Evolutionary conservation across 2,329 filamentous ascomycete genomes (phyloP).

Genomic region (Cercospora canescens): DNA sequence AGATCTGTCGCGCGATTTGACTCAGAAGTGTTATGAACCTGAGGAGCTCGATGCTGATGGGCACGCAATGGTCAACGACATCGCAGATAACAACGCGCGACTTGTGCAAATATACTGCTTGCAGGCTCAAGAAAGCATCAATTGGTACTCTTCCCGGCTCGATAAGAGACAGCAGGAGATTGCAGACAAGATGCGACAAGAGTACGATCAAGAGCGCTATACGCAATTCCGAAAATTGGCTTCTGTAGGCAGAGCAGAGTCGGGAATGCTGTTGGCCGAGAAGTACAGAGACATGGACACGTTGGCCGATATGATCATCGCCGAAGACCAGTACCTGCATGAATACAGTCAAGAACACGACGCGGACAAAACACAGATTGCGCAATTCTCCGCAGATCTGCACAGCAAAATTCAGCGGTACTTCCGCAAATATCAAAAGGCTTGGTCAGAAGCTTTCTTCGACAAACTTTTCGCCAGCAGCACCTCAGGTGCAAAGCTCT

Average conservation of each 20-base stretch:
- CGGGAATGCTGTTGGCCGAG: constrained; percentile 63
- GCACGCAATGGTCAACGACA: constrained; percentile 44
- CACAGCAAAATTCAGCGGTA: constrained; percentile 49
- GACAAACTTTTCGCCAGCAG: constrained; percentile 69
- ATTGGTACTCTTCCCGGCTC: constrained; percentile 58
- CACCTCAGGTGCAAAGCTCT: constrained; percentile 60
- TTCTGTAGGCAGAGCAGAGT: constrained; percentile 54
- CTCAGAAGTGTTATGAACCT: constrained; percentile 42
- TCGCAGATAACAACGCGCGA: constrained; percentile 53
- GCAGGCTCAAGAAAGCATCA: constrained; percentile 59
- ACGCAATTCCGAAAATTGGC: constrained; percentile 45
- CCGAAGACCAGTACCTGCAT: constrained; percentile 43
- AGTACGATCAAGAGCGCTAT: constrained; percentile 41
- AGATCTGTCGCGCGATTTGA: constrained; percentile 43
- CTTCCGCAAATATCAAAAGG: constrained; percentile 65
- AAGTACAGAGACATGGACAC: constrained; percentile 63
- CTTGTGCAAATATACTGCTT: constrained; percentile 60
- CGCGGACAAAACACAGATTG: constrained; percentile 6
- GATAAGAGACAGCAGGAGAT: constrained; percentile 47
- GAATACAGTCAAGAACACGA: constrained; percentile 33
- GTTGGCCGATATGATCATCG: constrained; percentile 55
- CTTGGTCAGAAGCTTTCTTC: constrained; percentile 77
- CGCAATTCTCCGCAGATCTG: constrained; percentile 43
- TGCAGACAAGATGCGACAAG: constrained; percentile 48
- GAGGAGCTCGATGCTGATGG: constrained; percentile 34